A percentile compares a stretch with the other conserved stretches of the same genome.
Evolutionary conservation across 1,139 yeast species (phyloP).

Genomic region (Pichia sp.): DNA sequence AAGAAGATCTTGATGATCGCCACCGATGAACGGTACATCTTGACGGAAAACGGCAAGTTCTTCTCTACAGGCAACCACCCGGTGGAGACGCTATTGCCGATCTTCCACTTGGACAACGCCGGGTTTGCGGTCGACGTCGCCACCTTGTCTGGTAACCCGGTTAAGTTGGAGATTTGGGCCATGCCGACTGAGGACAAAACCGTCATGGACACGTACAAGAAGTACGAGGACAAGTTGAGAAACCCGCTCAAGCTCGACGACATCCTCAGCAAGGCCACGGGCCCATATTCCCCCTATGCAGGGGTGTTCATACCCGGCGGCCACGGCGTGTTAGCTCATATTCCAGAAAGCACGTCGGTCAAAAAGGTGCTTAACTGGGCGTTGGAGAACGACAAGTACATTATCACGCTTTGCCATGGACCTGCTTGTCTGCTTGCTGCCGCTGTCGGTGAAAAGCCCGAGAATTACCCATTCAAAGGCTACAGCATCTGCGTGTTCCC

Average conservation of each 20-base stretch:
- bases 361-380: slow-evolving; percentile 16
- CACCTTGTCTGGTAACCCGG: slow-evolving; percentile 17
- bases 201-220: slow-evolving; percentile 10
- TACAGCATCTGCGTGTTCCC: slow-evolving; percentile 14
- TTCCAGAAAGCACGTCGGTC: slow-evolving; percentile 13
- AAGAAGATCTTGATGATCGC: slow-evolving; percentile 11
- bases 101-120: slow-evolving; percentile 16
- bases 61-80: slow-evolving; percentile 19
- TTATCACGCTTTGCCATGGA: slow-evolving; percentile 16
- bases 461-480: slow-evolving; percentile 13
- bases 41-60: slow-evolving; percentile 14
- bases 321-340: slow-evolving; percentile 13
- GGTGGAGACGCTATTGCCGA: slow-evolving; percentile 15
- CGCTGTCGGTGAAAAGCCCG: slow-evolving; percentile 5
- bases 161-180: slow-evolving; percentile 17
- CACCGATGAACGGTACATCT: slow-evolving; percentile 16
- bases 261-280: slow-evolving; percentile 5
- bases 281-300: slow-evolving; percentile 11
- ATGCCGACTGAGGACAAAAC: slow-evolving; percentile 17
- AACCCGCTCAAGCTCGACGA: slow-evolving; percentile 9
- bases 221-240: slow-evolving; percentile 6
- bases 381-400: slow-evolving; percentile 11
- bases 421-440: slow-evolving; percentile 17
- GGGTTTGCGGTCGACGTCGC: slow-evolving; percentile 18
- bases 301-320: slow-evolving; percentile 19